Conservation (phyloP, 768 basidiomycete genomes). For the Candolleomyces efflorescens region DNA sequence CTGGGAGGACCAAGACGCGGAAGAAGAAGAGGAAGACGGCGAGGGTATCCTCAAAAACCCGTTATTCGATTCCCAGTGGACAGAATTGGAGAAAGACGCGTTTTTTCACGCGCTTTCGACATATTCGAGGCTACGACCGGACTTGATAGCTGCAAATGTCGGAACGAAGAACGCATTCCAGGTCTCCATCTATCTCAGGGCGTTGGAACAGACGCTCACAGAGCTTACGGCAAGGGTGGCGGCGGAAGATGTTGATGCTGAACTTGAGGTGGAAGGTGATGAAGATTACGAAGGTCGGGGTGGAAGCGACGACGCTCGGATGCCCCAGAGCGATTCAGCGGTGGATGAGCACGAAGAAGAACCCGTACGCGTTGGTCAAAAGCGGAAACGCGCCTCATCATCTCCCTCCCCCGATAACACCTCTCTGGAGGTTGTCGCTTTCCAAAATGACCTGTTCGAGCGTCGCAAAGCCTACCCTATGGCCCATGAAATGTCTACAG, state of each 20-base stretch:
- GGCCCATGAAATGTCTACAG: conserved; percentile 32
- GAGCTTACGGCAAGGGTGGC: conserved; percentile 37
- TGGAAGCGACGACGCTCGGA: not conserved
- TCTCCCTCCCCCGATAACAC: too few relatives aligned
- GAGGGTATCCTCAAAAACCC: conserved; percentile 23
- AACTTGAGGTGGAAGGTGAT: conserved; percentile 5
- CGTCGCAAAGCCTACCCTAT: conserved; percentile 4
- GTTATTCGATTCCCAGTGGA: conserved; percentile 52
- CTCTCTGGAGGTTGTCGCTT: not conserved
- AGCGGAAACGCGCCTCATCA: too few relatives aligned
- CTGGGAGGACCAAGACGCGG: not conserved
- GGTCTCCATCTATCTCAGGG: conserved; percentile 62
- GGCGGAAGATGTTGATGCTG: conserved; percentile 3
- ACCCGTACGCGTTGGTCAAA: too few relatives aligned
- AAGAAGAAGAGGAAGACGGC: conserved; percentile 10
- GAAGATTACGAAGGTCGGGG: not conserved
- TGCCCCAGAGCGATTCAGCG: not conserved
- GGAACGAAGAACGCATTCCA: conserved; percentile 63
- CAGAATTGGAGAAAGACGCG: conserved; percentile 55
- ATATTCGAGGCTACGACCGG: conserved; percentile 70
- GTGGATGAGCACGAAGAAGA: too few relatives aligned
- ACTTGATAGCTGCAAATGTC: conserved; percentile 69
- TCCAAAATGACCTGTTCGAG: conserved; percentile 11
- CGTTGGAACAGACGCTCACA: conserved; percentile 36
- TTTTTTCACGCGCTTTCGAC: conserved; percentile 70